phyloP scores from a whole-genome alignment of 306 rosid species.

The Pyrus pyrifolia region DNA sequence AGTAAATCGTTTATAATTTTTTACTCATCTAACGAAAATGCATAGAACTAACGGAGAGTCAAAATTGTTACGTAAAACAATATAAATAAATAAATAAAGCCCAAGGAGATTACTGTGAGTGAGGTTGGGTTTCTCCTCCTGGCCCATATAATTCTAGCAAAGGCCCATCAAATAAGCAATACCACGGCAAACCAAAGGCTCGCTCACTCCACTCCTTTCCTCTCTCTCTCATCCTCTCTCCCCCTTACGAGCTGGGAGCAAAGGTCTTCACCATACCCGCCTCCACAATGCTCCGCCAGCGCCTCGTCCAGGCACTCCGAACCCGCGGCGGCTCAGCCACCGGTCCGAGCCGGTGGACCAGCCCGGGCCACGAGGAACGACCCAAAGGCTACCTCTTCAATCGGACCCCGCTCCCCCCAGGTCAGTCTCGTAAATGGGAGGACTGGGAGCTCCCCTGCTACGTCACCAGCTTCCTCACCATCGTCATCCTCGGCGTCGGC shows the following conservation, averaged over 20 bases:
- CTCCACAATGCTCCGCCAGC: slow-evolving; percentile 68
- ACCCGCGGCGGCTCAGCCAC: slow-evolving; percentile 59
- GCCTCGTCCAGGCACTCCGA: slow-evolving; percentile 53
- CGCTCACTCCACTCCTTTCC: not conserved
- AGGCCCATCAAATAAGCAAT: not conserved
- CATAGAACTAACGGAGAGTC: no score
- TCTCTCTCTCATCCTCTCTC: not conserved
- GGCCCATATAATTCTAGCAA: not conserved
- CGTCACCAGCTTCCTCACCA: slow-evolving; percentile 89
- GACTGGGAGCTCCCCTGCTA: slow-evolving; percentile 99
- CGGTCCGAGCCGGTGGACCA: slow-evolving; percentile 73
- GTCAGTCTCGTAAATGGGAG: slow-evolving; percentile 89
- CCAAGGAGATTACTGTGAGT: not conserved
- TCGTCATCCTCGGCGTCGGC: slow-evolving; percentile 96
- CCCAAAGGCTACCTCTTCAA: slow-evolving; percentile 83
- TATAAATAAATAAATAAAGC: no score
- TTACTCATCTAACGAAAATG: no score
- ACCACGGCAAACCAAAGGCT: not conserved
- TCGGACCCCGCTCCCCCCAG: slow-evolving; percentile 66
- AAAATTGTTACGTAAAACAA: no score
- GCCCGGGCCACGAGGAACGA: slow-evolving; percentile 73
- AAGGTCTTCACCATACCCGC: slow-evolving; percentile 26
- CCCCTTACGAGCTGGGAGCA: not conserved
- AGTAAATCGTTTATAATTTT: no score
- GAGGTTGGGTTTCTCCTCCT: not conserved